Percentiles rank a stretch among this genome's conserved stretches.
These are phyloP conservation scores for Paecilomyces fulvus DNA, from an alignment of 2,329 filamentous ascomycete genomes.

Conservation along the genomic window DNA sequence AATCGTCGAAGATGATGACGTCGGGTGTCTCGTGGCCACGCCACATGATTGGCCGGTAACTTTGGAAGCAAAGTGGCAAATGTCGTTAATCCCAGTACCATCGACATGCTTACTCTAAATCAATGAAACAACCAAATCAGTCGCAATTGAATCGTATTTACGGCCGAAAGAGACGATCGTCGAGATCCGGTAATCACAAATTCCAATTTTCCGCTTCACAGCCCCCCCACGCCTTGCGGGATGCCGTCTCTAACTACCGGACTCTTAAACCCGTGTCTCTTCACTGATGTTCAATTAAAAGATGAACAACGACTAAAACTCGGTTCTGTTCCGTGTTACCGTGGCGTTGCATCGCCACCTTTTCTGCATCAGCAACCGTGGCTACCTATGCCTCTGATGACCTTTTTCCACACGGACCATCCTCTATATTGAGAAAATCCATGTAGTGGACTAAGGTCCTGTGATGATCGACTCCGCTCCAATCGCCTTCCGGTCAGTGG, in stretches of 20 bases:
- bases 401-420: too few relatives aligned
- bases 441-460: not conserved
- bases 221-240: not conserved
- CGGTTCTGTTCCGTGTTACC: too few relatives aligned
- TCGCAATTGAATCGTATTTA: not conserved
- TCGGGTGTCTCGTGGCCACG: not conserved
- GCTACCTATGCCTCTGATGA: too few relatives aligned
- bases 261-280: too few relatives aligned
- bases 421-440: too few relatives aligned
- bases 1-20: not conserved
- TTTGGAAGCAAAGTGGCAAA: not conserved
- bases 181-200: not conserved
- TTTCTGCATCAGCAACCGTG: too few relatives aligned
- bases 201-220: not conserved
- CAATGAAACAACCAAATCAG: not conserved
- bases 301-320: too few relatives aligned
- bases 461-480: not conserved
- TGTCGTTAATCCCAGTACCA: not conserved
- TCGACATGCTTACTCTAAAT: not conserved
- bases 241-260: not conserved
- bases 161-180: not conserved
- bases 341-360: too few relatives aligned
- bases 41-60: not conserved
- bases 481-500: not conserved
- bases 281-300: too few relatives aligned